These are phyloP conservation scores for Eucalyptus fibrosa DNA, from an alignment of 345 rosid species.

Conservation along the genomic window DNA sequence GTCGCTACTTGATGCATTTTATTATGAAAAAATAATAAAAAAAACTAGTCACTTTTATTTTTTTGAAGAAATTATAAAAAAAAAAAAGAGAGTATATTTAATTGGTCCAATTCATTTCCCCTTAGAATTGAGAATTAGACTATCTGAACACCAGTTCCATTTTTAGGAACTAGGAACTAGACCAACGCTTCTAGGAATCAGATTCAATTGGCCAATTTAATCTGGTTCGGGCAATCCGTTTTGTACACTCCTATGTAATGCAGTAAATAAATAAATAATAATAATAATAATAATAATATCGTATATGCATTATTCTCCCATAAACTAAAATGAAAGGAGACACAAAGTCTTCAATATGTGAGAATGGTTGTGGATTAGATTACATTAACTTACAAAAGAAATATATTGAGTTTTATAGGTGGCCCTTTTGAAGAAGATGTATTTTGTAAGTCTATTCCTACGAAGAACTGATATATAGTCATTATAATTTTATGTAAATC, in stretches of 20 bases:
- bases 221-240: fast-evolving
- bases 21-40: too few relatives aligned
- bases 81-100: too few relatives aligned
- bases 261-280: too few relatives aligned
- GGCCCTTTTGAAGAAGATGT: not conserved
- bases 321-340: not conserved
- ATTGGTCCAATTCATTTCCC: fast-evolving
- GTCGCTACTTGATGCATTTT: too few relatives aligned
- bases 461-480: too few relatives aligned
- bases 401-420: not conserved
- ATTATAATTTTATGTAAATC: too few relatives aligned
- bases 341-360: not conserved
- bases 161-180: fast-evolving
- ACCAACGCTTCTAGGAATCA: fast-evolving
- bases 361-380: not conserved
- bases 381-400: too few relatives aligned
- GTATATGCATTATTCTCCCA: not conserved
- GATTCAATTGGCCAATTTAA: fast-evolving
- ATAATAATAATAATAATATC: too few relatives aligned
- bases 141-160: fast-evolving
- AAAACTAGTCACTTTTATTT: too few relatives aligned
- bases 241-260: fast-evolving
- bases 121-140: too few relatives aligned
- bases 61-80: too few relatives aligned
- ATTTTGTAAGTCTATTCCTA: not conserved